These are phyloP conservation scores for Diospyros kaki DNA, from an alignment of 148 eudicot species.

Conservation along the genomic window DNA sequence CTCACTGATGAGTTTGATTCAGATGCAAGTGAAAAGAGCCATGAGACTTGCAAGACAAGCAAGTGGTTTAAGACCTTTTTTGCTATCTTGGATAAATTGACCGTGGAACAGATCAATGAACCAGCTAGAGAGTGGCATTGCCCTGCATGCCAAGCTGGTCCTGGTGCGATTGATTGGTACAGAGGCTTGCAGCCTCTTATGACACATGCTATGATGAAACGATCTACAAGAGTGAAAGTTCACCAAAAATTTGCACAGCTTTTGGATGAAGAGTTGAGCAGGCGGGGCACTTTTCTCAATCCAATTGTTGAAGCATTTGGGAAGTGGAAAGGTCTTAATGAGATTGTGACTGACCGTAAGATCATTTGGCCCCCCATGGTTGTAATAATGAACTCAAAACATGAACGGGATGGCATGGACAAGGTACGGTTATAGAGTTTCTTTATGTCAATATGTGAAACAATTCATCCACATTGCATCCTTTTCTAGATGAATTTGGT, in stretches of 20 bases:
- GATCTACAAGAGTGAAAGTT: conserved; percentile 53
- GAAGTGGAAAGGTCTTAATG: conserved; percentile 52
- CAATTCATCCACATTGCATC: neutral
- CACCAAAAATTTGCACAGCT: conserved; percentile 62
- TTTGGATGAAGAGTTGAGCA: conserved; percentile 63
- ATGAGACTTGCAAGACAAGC: conserved; percentile 48
- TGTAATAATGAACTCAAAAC: conserved; percentile 55
- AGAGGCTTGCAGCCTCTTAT: conserved; percentile 59
- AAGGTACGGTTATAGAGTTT: conserved; percentile 30
- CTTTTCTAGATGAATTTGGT: neutral
- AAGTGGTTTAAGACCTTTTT: conserved; percentile 48
- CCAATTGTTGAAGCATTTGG: conserved; percentile 57
- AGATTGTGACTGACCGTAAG: conserved; percentile 34
- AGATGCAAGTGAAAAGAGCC: conserved; percentile 45
- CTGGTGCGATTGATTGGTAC: conserved; percentile 81
- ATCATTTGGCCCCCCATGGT: conserved; percentile 96
- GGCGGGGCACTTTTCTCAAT: conserved; percentile 50
- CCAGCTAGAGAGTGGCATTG: conserved; percentile 76
- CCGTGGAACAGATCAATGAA: conserved; percentile 48
- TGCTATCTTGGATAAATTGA: conserved; percentile 38
- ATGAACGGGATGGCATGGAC: conserved; percentile 55
- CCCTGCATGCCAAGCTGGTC: conserved; percentile 80
- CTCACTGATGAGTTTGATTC: conserved; percentile 50
- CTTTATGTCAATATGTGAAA: neutral
- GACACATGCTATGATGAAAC: conserved; percentile 64